A percentile compares a stretch with the other conserved stretches of the same genome.
Evolutionary conservation across 495 filamentous ascomycete species (phyloP).

Genomic region (Podospora sp.): DNA sequence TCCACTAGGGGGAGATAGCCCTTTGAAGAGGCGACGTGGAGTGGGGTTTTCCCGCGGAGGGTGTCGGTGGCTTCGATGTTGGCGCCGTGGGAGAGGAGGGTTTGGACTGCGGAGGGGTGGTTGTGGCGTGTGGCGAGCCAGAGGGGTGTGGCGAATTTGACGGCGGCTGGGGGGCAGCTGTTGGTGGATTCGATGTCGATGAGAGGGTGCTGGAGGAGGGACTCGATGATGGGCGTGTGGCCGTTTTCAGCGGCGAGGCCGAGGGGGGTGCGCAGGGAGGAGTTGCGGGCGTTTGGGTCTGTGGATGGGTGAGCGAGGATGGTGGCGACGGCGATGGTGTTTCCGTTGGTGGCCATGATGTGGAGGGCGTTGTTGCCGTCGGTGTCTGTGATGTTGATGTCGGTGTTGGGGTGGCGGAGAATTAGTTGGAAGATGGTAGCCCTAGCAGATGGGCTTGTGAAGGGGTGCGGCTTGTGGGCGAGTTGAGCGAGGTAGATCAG

Average conservation of each 20-base stretch:
- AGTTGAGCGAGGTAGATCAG: background rate
- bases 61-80: background rate
- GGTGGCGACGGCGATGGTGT: background rate
- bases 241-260: background rate
- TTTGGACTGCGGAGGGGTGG: background rate
- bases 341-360: background rate
- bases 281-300: background rate
- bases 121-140: background rate
- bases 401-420: background rate
- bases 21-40: background rate
- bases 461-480: background rate
- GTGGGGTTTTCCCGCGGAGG: background rate
- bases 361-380: conserved; percentile 4
- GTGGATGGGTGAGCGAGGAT: background rate
- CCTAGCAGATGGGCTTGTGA: too few species aligned
- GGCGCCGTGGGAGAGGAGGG: background rate
- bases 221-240: background rate
- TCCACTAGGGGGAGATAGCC: background rate
- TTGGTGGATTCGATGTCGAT: background rate
- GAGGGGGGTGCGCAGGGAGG: background rate
- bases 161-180: background rate
- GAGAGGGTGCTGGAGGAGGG: background rate
- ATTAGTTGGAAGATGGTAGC: background rate
- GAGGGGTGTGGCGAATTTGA: background rate
- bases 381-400: conserved; percentile 1